phyloP scores from a whole-genome alignment of 257 asterid species.

The Euphrasia confusa region DNA sequence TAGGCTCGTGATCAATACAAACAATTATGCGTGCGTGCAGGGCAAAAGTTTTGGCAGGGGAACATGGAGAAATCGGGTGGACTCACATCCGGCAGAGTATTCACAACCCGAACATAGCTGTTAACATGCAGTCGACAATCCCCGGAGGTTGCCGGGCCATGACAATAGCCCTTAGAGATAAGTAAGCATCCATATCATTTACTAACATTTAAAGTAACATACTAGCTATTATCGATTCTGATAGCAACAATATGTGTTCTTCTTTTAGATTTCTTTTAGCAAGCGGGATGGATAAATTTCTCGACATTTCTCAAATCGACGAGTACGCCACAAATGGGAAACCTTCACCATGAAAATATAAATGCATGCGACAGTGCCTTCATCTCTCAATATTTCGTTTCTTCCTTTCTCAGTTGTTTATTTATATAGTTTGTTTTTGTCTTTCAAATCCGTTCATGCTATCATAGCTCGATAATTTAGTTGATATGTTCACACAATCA shows the following conservation, averaged over 20 bases:
- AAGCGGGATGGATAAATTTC: conserved; percentile 49
- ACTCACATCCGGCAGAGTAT: conserved; percentile 80
- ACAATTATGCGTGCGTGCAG: conserved; percentile 28
- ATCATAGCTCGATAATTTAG: too few relatives aligned
- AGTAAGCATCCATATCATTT: conserved; percentile 31
- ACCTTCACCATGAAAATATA: too few relatives aligned
- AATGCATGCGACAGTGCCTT: too few relatives aligned
- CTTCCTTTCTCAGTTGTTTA: too few relatives aligned
- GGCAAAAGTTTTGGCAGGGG: conserved; percentile 57
- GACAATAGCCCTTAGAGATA: conserved; percentile 53
- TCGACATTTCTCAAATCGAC: conserved; percentile 64
- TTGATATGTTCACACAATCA: too few relatives aligned
- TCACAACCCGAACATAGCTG: conserved; percentile 91
- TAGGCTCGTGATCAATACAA: too few relatives aligned
- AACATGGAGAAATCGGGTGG: conserved; percentile 69
- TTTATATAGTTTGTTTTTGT: too few relatives aligned
- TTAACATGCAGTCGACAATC: conserved; percentile 65
- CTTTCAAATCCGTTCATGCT: too few relatives aligned
- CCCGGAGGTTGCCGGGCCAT: conserved; percentile 78
- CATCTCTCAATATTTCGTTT: too few relatives aligned
- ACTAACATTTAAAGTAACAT: too few relatives aligned
- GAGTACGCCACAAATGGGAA: conserved; percentile 39
- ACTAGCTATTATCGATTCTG: background rate
- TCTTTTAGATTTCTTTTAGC: conserved; percentile 57
- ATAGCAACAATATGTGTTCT: background rate